Percentiles rank a stretch among this genome's conserved stretches.
Conservation (phyloP, 169 alveolate genomes). For the Cryptosporidium canis region DNA sequence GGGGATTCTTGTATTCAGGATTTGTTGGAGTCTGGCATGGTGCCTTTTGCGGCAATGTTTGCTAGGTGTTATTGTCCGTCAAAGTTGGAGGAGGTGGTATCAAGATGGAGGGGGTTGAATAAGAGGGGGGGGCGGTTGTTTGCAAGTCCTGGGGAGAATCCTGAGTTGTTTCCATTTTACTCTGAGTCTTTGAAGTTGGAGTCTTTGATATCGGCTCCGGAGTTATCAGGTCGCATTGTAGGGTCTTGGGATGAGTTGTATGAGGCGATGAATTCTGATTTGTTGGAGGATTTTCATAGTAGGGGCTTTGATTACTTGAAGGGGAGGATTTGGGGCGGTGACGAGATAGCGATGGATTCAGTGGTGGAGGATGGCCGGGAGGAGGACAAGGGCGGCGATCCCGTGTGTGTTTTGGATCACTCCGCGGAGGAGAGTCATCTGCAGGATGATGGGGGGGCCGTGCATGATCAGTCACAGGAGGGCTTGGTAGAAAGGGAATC, state of each 20-base stretch:
- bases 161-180: constrained; percentile 16
- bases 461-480: too few species aligned
- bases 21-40: constrained; percentile 80
- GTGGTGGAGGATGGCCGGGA: background rate
- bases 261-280: constrained; percentile 17
- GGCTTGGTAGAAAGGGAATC: background rate
- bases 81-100: constrained; percentile 77
- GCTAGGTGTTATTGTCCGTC: constrained; percentile 88
- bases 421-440: too few species aligned
- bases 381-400: background rate
- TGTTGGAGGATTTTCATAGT: constrained; percentile 19
- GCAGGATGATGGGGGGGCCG: too few species aligned
- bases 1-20: constrained; percentile 80
- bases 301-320: constrained; percentile 27
- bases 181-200: constrained; percentile 17
- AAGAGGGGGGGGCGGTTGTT: background rate
- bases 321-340: constrained; percentile 39
- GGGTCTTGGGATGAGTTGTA: constrained; percentile 32
- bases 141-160: constrained; percentile 26
- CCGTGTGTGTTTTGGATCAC: too few species aligned
- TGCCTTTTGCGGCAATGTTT: constrained; percentile 88
- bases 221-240: background rate
- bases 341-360: background rate
- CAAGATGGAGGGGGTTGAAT: constrained; percentile 79
- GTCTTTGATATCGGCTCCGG: background rate